Conservation (phyloP, 1,139 yeast genomes). For the Lodderomyces elongisporus region DNA sequence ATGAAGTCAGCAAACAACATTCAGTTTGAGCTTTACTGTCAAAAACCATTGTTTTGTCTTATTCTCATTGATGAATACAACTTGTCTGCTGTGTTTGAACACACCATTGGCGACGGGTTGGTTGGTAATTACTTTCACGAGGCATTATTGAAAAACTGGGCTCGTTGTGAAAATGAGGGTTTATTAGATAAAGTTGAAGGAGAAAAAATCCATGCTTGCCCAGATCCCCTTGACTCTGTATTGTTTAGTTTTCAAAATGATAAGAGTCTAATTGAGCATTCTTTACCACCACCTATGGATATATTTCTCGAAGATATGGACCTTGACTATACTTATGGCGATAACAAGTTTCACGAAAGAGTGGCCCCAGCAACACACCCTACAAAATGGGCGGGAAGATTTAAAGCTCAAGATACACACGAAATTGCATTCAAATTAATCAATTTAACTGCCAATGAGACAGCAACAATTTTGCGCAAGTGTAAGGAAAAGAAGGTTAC, state of each 20-base stretch:
- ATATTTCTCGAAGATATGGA: conserved; percentile 19
- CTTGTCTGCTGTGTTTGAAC: conserved; percentile 33
- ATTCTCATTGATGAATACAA: conserved; percentile 21
- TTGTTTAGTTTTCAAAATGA: conserved; percentile 21
- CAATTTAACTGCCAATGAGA: conserved; percentile 23
- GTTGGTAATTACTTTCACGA: conserved; percentile 39
- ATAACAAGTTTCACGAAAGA: conserved; percentile 22
- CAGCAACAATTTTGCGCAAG: conserved; percentile 19
- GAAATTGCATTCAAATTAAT: conserved; percentile 29
- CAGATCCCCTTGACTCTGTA: neutral
- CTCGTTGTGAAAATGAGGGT: conserved; percentile 11
- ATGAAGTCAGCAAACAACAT: conserved; percentile 23
- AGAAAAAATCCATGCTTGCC: neutral
- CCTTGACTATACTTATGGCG: conserved; percentile 22
- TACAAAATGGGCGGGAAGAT: conserved; percentile 33
- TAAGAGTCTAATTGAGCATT: conserved; percentile 16
- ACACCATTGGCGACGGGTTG: conserved; percentile 40
- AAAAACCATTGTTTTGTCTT: conserved; percentile 30
- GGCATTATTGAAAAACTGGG: conserved; percentile 27
- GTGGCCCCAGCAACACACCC: conserved; percentile 19
- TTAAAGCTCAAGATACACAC: conserved; percentile 16
- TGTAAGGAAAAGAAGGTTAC: conserved; percentile 32
- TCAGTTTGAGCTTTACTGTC: conserved; percentile 20
- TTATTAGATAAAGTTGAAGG: neutral
- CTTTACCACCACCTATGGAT: conserved; percentile 36